Percentiles rank a stretch among this genome's conserved stretches.
phyloP scores from a whole-genome alignment of 2,329 filamentous ascomycete genomes.

The Penicillium sp. region DNA sequence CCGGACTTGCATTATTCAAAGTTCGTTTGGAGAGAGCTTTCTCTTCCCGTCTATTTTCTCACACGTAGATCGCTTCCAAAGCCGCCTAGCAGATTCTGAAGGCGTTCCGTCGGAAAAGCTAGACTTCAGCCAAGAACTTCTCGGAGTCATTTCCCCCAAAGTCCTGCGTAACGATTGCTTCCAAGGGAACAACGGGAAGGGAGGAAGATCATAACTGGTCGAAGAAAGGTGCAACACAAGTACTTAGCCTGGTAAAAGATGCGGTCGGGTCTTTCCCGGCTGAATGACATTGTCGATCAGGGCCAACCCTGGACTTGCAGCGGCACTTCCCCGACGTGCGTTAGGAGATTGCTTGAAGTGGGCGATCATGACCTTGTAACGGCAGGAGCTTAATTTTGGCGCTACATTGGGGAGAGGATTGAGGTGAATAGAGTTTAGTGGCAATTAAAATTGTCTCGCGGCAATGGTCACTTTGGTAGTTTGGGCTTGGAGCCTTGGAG shows the following conservation, averaged over 20 bases:
- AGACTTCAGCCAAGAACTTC: too few species aligned
- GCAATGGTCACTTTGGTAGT: neutral
- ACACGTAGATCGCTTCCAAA: neutral
- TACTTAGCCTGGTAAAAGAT: neutral
- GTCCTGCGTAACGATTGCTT: neutral
- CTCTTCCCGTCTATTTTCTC: neutral
- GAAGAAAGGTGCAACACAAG: neutral
- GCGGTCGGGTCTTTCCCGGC: neutral
- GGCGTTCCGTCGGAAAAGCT: neutral
- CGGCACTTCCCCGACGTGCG: neutral
- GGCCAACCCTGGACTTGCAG: neutral
- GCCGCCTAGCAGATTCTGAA: neutral
- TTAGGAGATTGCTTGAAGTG: neutral
- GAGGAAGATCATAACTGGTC: neutral
- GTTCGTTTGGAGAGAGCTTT: neutral
- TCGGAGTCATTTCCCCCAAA: neutral
- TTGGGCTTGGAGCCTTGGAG: neutral
- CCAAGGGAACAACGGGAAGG: neutral
- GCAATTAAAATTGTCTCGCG: neutral
- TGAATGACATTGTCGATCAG: constrained; percentile 15
- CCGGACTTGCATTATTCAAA: neutral
- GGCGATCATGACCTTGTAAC: constrained; percentile 4
- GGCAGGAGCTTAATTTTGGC: constrained; percentile 1
- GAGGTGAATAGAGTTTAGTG: neutral
- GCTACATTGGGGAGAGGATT: neutral